These are phyloP conservation scores for Pisolithus tinctorius DNA, from an alignment of 768 basidiomycete species.

Conservation along the genomic window DNA sequence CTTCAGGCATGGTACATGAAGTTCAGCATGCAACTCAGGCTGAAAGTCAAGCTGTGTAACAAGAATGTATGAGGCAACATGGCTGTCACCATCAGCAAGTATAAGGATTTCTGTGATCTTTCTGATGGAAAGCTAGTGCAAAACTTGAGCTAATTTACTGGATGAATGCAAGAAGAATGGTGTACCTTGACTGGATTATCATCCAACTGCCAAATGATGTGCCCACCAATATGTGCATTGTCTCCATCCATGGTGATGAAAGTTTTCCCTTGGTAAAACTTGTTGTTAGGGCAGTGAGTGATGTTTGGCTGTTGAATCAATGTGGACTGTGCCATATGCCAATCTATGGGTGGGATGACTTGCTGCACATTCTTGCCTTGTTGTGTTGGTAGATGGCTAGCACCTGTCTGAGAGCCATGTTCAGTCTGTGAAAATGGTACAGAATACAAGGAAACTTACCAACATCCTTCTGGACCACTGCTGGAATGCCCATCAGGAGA, in stretches of 20 bases:
- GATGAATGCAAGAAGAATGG: background rate
- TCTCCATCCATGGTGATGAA: constrained; percentile 3
- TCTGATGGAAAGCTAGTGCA: constrained; percentile 1
- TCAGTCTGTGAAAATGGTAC: background rate
- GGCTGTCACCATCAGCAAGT: background rate
- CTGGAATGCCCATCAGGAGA: background rate
- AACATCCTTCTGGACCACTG: background rate
- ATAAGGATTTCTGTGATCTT: constrained; percentile 3
- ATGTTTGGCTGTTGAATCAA: background rate
- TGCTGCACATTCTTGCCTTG: background rate
- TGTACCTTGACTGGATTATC: background rate
- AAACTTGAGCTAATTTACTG: background rate
- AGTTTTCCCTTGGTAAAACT: background rate
- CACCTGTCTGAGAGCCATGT: background rate
- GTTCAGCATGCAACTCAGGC: constrained; percentile 3
- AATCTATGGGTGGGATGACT: background rate
- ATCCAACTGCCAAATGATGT: constrained; percentile 1
- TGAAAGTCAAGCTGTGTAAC: background rate
- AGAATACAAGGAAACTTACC: background rate
- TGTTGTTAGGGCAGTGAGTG: background rate
- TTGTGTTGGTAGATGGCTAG: background rate
- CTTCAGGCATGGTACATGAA: constrained; percentile 3
- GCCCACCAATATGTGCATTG: background rate
- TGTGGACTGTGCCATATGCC: background rate
- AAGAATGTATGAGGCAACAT: background rate